A percentile compares a stretch with the other conserved stretches of the same genome.
Evolutionary conservation across 1,284 basidiomycete genomes (phyloP).

Genomic region (Xanthoconium separans): DNA sequence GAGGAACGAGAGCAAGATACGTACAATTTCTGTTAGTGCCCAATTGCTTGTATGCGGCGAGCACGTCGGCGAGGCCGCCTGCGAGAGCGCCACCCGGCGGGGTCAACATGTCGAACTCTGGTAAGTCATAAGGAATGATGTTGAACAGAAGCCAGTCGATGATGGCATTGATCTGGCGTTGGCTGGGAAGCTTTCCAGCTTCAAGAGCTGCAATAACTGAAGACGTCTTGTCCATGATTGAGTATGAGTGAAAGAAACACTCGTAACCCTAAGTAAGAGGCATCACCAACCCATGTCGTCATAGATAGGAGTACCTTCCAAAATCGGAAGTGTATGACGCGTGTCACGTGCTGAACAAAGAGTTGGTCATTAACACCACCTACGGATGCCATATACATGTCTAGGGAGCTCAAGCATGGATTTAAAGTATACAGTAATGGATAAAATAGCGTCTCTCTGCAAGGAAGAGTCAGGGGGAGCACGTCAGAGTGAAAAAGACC

Average conservation of each 20-base stretch:
- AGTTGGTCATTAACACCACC: neutral
- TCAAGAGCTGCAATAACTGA: slow-evolving; percentile 60
- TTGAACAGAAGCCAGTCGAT: slow-evolving; percentile 52
- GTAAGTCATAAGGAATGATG: slow-evolving; percentile 42
- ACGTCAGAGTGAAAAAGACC: neutral
- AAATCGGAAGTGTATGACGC: slow-evolving; percentile 6
- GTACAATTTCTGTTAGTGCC: slow-evolving; percentile 55
- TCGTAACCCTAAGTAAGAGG: no score
- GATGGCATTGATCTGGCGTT: slow-evolving; percentile 48
- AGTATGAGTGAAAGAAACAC: neutral
- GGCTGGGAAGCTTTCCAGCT: slow-evolving; percentile 63
- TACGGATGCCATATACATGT: slow-evolving; percentile 3
- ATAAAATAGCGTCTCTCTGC: slow-evolving; percentile 9
- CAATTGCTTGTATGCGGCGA: slow-evolving; percentile 54
- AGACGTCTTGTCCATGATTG: slow-evolving; percentile 55
- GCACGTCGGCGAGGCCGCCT: slow-evolving; percentile 44
- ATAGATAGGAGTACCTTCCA: slow-evolving; percentile 20
- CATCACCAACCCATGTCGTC: slow-evolving; percentile 11
- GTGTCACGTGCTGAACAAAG: slow-evolving; percentile 15
- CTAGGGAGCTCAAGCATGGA: neutral
- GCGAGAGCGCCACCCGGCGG: slow-evolving; percentile 51
- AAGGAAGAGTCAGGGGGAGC: neutral
- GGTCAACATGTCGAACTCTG: slow-evolving; percentile 45
- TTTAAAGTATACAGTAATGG: slow-evolving; percentile 15
- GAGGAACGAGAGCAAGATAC: slow-evolving; percentile 1